Conservation (phyloP, 73 alveolate species). For the Paramecium caudatum region DNA sequence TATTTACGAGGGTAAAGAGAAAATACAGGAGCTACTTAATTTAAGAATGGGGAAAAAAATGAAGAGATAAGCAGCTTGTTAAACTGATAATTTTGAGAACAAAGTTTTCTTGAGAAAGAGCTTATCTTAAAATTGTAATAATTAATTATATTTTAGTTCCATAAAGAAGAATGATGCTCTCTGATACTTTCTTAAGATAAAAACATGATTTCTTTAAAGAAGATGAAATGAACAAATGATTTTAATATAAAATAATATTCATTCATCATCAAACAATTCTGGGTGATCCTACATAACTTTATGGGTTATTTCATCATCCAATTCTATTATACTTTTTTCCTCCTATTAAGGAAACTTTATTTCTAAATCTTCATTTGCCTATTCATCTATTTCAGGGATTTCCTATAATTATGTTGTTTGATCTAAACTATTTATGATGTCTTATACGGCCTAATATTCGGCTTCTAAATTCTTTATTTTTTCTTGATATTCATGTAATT, state of each 20-base stretch:
- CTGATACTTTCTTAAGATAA: not conserved
- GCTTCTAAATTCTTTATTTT: not conserved
- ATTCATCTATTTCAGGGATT: not conserved
- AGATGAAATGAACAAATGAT: not conserved
- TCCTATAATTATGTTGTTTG: not conserved
- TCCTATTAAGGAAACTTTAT: not conserved
- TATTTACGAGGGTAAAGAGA: slow-evolving; percentile 28
- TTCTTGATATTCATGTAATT: not conserved
- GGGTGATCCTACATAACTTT: slow-evolving; percentile 32
- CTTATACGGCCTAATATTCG: not conserved
- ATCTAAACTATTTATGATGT: not conserved
- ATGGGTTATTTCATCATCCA: slow-evolving; percentile 6
- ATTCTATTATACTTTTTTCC: slow-evolving; percentile 22
- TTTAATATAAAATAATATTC: too few relatives aligned
- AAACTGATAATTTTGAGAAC: not conserved
- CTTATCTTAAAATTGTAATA: not conserved
- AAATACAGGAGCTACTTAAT: not conserved
- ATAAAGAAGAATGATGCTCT: not conserved
- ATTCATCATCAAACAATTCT: slow-evolving; percentile 38
- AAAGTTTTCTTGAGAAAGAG: not conserved
- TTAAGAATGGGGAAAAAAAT: slow-evolving; percentile 5
- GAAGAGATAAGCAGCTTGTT: slow-evolving; percentile 24
- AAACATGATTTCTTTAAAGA: not conserved
- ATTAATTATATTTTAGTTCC: not conserved
- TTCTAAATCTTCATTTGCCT: slow-evolving; percentile 13